Conservation (phyloP, 768 basidiomycete species). For the Cyathus striatus region DNA sequence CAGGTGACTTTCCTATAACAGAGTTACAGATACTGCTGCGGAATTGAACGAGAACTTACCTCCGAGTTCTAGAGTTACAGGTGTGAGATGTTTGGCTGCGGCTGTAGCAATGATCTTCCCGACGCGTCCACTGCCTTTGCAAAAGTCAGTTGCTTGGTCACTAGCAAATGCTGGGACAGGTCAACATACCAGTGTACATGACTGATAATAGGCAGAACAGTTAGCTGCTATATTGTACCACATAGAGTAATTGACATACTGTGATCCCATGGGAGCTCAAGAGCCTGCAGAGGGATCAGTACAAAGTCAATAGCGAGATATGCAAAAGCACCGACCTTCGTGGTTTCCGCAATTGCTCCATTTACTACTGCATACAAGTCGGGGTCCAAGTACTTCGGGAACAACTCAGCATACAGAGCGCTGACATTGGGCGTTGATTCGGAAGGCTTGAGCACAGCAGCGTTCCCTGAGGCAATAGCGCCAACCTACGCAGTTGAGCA, state of each 20-base stretch:
- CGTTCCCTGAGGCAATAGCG: constrained; percentile 77
- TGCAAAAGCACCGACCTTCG: constrained; percentile 29
- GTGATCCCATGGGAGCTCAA: constrained; percentile 65
- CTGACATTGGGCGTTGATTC: constrained; percentile 57
- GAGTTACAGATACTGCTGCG: not conserved
- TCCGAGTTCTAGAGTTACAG: constrained; percentile 45
- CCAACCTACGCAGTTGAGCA: constrained; percentile 31
- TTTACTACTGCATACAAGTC: constrained; percentile 64
- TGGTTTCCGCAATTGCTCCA: constrained; percentile 61
- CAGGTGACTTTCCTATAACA: constrained; percentile 60
- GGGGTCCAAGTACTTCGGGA: constrained; percentile 73
- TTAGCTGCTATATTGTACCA: not conserved
- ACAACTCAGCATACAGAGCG: constrained; percentile 56
- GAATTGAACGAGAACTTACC: constrained; percentile 18
- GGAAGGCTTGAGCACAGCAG: constrained; percentile 71
- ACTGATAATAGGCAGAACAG: constrained; percentile 25
- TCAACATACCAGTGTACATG: constrained; percentile 55
- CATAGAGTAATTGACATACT: constrained; percentile 22
- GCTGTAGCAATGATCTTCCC: constrained; percentile 66
- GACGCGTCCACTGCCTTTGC: constrained; percentile 51
- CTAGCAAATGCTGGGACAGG: not conserved
- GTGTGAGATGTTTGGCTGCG: constrained; percentile 74
- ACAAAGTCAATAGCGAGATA: not conserved
- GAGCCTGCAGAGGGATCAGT: constrained; percentile 34
- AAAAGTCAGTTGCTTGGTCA: constrained; percentile 13